phyloP scores from a whole-genome alignment of 1,139 yeast genomes.

The Nakaseomyces glabratus region DNA sequence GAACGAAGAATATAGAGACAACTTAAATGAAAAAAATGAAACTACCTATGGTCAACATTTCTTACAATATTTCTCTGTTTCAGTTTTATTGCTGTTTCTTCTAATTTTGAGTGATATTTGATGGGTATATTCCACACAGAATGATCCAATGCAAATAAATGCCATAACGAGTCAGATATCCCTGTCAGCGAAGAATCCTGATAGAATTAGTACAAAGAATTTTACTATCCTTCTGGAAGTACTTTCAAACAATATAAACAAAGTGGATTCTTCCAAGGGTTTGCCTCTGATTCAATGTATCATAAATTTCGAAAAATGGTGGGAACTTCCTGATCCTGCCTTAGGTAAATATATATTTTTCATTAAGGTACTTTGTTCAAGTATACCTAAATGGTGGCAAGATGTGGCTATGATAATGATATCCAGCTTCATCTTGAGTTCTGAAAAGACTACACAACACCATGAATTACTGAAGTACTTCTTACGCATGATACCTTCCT shows the following conservation, averaged over 20 bases:
- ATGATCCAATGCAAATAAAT: constrained; percentile 38
- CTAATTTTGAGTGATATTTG: too few relatives aligned
- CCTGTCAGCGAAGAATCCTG: constrained; percentile 36
- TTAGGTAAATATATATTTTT: constrained; percentile 56
- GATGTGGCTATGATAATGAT: constrained; percentile 67
- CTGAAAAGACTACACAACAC: constrained; percentile 40
- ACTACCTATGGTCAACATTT: too few relatives aligned
- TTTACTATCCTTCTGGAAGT: constrained; percentile 38
- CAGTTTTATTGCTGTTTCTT: too few relatives aligned
- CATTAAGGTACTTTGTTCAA: constrained; percentile 67
- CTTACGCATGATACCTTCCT: constrained; percentile 69
- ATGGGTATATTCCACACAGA: constrained; percentile 21
- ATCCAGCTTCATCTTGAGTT: constrained; percentile 41
- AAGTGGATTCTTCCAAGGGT: constrained; percentile 39
- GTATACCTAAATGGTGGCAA: constrained; percentile 81
- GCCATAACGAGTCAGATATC: constrained; percentile 40
- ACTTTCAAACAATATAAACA: constrained; percentile 44
- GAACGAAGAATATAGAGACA: too few relatives aligned
- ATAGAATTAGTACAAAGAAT: constrained; percentile 36
- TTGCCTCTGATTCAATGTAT: constrained; percentile 42
- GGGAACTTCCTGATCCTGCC: constrained; percentile 35
- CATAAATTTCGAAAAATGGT: constrained; percentile 51
- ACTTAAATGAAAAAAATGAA: too few relatives aligned
- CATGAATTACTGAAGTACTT: constrained; percentile 61
- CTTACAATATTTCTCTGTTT: constrained; percentile 9